A percentile compares a stretch with the other conserved stretches of the same genome.
phyloP scores from a whole-genome alignment of 2,329 filamentous ascomycete species.

The Ceratocystis destructans region DNA sequence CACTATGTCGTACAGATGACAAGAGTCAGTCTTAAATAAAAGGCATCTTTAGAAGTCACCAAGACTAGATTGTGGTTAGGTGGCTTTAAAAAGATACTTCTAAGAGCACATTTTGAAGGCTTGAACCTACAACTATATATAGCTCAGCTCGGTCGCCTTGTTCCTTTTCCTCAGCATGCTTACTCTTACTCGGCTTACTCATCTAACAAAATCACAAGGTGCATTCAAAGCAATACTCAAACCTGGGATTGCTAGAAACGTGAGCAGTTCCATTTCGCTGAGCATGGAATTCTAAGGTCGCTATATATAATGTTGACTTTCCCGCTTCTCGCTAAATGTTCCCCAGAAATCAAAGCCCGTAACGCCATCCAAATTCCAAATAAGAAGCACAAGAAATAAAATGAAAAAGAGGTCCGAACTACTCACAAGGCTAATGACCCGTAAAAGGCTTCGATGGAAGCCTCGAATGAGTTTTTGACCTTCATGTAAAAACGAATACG shows the following conservation, averaged over 20 bases:
- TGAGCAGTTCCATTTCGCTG: background rate
- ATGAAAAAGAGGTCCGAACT: background rate
- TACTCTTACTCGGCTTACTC: too few relatives aligned
- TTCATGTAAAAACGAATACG: background rate
- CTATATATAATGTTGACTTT: constrained; percentile 6
- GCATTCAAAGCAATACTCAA: background rate
- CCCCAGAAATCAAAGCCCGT: constrained; percentile 8
- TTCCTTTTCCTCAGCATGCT: too few relatives aligned
- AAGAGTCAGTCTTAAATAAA: background rate
- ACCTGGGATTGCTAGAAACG: background rate
- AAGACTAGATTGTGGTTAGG: too few relatives aligned
- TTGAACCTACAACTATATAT: too few relatives aligned
- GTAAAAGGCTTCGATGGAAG: background rate
- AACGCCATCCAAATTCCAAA: constrained; percentile 10
- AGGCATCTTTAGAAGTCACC: too few relatives aligned
- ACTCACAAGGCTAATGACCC: background rate
- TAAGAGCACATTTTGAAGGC: too few relatives aligned
- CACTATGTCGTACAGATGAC: background rate
- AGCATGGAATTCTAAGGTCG: background rate
- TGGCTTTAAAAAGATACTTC: too few relatives aligned
- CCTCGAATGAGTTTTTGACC: background rate
- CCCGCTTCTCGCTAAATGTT: background rate
- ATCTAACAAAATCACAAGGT: too few relatives aligned
- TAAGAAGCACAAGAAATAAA: constrained; percentile 8
- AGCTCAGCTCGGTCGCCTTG: too few relatives aligned